Evolutionary conservation across 2,329 filamentous ascomycete species (phyloP).

Genomic region (Ceratocystis cacaofunesta): DNA sequence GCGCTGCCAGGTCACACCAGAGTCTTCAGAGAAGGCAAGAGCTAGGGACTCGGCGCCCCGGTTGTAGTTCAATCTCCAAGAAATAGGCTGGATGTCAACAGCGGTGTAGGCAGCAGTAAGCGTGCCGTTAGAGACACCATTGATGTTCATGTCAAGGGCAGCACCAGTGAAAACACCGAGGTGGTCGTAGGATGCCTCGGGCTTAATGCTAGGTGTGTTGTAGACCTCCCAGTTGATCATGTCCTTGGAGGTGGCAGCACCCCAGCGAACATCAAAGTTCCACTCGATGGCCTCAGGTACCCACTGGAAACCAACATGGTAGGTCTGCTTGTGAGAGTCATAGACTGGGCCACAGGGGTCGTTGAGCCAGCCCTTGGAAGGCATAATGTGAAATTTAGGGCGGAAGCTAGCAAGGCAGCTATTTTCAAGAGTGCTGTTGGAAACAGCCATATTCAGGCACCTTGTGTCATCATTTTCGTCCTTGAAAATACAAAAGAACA

Average conservation of each 20-base stretch:
- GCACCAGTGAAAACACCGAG: constrained; percentile 32
- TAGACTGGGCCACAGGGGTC: constrained; percentile 33
- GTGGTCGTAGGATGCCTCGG: constrained; percentile 27
- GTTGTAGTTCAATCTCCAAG: constrained; percentile 32
- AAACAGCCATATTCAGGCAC: constrained; percentile 10
- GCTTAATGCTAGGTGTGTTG: constrained; percentile 17
- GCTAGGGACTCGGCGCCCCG: constrained; percentile 32
- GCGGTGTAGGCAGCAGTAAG: constrained; percentile 32
- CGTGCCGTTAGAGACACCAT: constrained; percentile 22
- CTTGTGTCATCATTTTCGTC: not conserved
- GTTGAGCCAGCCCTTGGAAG: constrained; percentile 28
- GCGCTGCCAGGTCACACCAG: constrained; percentile 19
- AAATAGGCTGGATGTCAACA: constrained; percentile 30
- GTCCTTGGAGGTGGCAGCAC: constrained; percentile 28
- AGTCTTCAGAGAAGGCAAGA: constrained; percentile 29
- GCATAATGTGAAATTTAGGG: constrained; percentile 29
- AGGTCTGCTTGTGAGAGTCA: constrained; percentile 29
- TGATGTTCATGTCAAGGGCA: constrained; percentile 30
- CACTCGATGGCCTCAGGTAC: constrained; percentile 18
- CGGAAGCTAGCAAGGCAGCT: constrained; percentile 15
- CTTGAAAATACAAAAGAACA: too few species aligned
- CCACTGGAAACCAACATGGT: constrained; percentile 30
- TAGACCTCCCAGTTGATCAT: constrained; percentile 24
- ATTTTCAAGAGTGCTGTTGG: constrained; percentile 9
- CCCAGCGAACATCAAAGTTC: constrained; percentile 22